Base-by-base conservation (phyloP, 1,284 basidiomycete genomes). In the Cutaneotrichosporon spelunceum region DNA sequence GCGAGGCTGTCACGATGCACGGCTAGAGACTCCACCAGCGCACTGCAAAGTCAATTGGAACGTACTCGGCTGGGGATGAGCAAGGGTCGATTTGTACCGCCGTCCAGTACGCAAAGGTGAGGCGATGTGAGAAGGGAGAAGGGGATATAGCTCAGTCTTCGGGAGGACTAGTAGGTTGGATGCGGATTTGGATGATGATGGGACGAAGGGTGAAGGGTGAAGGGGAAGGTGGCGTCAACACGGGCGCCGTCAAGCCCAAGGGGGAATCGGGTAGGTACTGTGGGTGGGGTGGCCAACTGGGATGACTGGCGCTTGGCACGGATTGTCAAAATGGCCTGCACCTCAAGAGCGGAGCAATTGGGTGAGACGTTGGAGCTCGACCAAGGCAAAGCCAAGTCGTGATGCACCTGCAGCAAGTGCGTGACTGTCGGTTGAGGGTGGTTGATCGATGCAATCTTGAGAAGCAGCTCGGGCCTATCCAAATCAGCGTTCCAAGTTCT, bases 1-100 rank as follows among this genome's bases (percentile, higher is more conserved):
- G 54, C 42, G 8, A 56, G 45, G 11, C 27, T 34, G 56, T 57
- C 56, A 57, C 56, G 56, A 48, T 39, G 56, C 54, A 50, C 48
- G 48, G 48, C 27, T 50, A 7, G 5, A 4, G 14, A 23, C 45
- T 4, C 45, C 21, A 45, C 44, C 19, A n/a, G 24, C 44, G 44
- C 19, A n/a, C 23, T 21, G 44, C 44, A 23, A 44, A 4, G n/a
- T 45, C 21, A 10, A 24, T 45, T 45, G 5, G 9, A 23, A 24
- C 53, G 36, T 14, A 11, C 50, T 33, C 11, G 53, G 4, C 34
- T 21, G n/a, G 21, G 19, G 23, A 34, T n/a, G 36, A 27, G 23
- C 23, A 42, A 54, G 39, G 39, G 39, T 42, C 16, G 39, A 42
- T 7, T 19, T 6, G 39, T 1, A 42, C 39, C 19, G 39, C 39